Conservation (phyloP, 2,329 filamentous ascomycete genomes). For the Knufia fluminis region DNA sequence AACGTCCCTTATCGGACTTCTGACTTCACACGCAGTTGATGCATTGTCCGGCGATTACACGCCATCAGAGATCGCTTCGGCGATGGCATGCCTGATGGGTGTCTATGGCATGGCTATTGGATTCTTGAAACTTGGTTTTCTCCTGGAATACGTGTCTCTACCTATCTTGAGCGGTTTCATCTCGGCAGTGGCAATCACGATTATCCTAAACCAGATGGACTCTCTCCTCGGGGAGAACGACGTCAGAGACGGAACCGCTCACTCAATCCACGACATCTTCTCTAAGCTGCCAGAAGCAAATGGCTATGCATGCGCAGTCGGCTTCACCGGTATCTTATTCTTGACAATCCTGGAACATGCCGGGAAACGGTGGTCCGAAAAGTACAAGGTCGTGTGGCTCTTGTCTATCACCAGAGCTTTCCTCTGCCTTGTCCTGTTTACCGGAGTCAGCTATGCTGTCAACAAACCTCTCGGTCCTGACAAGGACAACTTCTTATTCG, state of each 20-base stretch:
- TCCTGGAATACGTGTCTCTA: conserved; percentile 57
- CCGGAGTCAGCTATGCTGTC: conserved; percentile 53
- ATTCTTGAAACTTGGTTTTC: conserved; percentile 53
- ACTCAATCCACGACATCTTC: conserved; percentile 52
- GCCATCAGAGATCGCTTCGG: conserved; percentile 49
- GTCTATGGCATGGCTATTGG: conserved; percentile 52
- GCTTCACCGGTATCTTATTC: conserved; percentile 48
- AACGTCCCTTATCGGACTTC: conserved; percentile 54
- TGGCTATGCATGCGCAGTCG: conserved; percentile 50
- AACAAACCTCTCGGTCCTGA: conserved; percentile 40
- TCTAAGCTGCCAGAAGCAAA: conserved; percentile 48
- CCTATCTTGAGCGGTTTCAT: conserved; percentile 58
- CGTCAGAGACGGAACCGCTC: conserved; percentile 45
- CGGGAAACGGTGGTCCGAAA: conserved; percentile 51
- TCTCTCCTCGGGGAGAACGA: conserved; percentile 49
- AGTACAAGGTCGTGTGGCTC: conserved; percentile 50
- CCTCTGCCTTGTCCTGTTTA: conserved; percentile 52
- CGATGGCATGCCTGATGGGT: conserved; percentile 55
- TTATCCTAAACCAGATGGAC: conserved; percentile 55
- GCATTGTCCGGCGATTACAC: conserved; percentile 45
- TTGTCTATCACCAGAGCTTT: conserved; percentile 53
- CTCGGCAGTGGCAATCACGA: conserved; percentile 56
- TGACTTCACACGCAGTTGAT: conserved; percentile 52
- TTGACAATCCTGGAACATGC: conserved; percentile 49
- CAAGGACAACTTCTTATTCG: conserved; percentile 43